Base-by-base conservation (phyloP, 352 stramenopile species). In the Globisporangium carolinianum region DNA sequence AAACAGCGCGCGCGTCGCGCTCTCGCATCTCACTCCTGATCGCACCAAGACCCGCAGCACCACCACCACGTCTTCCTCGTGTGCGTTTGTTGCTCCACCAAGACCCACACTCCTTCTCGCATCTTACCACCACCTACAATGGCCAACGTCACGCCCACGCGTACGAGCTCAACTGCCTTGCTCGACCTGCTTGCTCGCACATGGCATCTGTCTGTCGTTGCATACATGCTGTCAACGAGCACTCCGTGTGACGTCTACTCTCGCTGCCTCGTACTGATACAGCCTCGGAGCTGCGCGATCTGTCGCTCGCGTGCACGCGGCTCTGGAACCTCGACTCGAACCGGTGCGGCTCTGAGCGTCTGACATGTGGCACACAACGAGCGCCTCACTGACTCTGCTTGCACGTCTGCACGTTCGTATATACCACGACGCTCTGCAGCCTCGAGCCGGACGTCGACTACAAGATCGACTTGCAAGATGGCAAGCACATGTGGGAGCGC, bases 251-350 rank as follows among this genome's bases (percentile, higher is more conserved):
- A 32, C 24, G 24, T 32, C 24, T 32, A 32, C 24, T 32, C 24
- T 32, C 24, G 24, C 24, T 32, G 24, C 24, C 24, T 32, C 24
- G 24, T 32, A 32, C 24, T 32, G 24, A 32, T 32, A 32, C 63
- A 79, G 65, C 66, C 50, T 46, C 63, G 43, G 71, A 95, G 67
- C 62, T 70, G 56, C 73, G 66, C 70, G 86, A 72, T 65, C 65
- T 91, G 18, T 92, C 82, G 47, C 62, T 73, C 24, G 80, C 89
- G 5, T 91, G 83, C 69, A 81, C 97, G 66, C 80, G 87, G 49
- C 81, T 98, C 37, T 98, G 95, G 95, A 75, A 96, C 54, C 78
- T 98, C 17, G 95, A 98, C 77, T 68, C 66, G 43, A 96, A 97
- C 66, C 73, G 89, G 67, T 75, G 38, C 47, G 66, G 14, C 24